Conservation (phyloP, 1,139 yeast species). For the Schwanniomyces etchellsii region DNA sequence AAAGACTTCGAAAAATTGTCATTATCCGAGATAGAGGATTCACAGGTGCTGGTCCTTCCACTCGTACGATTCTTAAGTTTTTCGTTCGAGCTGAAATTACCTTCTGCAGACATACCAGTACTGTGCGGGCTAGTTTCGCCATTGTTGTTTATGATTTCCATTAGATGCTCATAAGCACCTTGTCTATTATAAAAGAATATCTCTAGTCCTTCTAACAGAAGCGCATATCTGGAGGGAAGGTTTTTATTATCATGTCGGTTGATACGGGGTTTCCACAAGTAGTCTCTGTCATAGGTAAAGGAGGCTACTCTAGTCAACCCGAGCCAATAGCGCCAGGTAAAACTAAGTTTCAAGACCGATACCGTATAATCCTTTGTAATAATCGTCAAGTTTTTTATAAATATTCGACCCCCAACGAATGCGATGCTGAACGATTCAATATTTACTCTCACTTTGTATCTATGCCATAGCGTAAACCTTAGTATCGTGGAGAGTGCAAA, state of each 20-base stretch:
- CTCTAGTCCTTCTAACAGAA: constrained; percentile 73
- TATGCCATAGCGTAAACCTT: constrained; percentile 60
- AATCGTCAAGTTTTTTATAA: constrained; percentile 69
- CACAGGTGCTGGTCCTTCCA: neutral
- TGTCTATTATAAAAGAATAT: constrained; percentile 76
- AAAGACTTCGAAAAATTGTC: neutral
- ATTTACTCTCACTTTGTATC: constrained; percentile 48
- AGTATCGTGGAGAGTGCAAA: constrained; percentile 45
- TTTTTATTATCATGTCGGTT: constrained; percentile 29
- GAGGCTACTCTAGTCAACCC: constrained; percentile 45
- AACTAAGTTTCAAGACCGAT: constrained; percentile 60
- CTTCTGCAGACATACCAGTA: neutral
- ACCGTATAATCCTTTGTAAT: constrained; percentile 68
- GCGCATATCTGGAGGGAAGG: constrained; percentile 54
- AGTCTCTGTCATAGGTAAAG: constrained; percentile 17
- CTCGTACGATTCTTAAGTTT: neutral
- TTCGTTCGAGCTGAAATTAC: neutral
- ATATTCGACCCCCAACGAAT: constrained; percentile 74
- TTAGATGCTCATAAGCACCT: constrained; percentile 44
- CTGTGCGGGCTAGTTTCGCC: neutral
- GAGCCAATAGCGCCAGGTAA: constrained; percentile 92
- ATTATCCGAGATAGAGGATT: neutral
- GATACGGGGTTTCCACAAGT: constrained; percentile 9
- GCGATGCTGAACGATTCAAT: constrained; percentile 73
- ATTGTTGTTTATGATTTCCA: neutral